Base-by-base conservation (phyloP, 2,329 filamentous ascomycete species). In the Xylariaceae sp. region DNA sequence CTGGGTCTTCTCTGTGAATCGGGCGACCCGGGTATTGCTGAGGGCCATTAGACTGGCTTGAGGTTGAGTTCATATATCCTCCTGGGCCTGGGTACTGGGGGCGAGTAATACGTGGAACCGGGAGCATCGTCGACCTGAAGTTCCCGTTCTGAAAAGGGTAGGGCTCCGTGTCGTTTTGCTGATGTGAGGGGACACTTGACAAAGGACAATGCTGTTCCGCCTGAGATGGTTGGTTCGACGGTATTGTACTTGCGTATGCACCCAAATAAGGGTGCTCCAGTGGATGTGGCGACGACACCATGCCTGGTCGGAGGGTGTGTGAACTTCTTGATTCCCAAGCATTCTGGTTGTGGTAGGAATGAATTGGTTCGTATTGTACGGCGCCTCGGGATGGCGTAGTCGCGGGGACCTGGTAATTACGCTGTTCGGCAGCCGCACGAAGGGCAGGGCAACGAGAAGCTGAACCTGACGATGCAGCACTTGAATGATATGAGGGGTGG, bases 361-460 rank as follows among this genome's bases (percentile, higher is more conserved):
- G 60, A 6, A 64, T 56, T 19, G 65, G 62, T 8, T 69, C 66
- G 40, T 65, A 65, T 32, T 64, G 62, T 26, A 53, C 54, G 5
- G 55, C 52, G 27, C 57, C 52, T 45, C 62, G 59, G 27, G 50
- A 30, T n/a, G 60, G 48, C 4, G 63, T 46, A 26, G 53, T 51
- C n/a, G 60, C 39, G 3, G 57, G 52, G 4, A 60, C 55, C 31
- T 62, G 61, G 40, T 63, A 63, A 47, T 57, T 59, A 8, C 63
- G 63, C 43, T 67, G 65, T 11, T 62, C 61, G n/a, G 59, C 60
- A 53, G 59, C 57, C 31, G 59, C 59, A 50, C 64, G 65, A 27
- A 69, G 49, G 26, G 65, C 67, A 35, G 68, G 68, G 48, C 68
- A 70, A 19, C 61, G 61, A 40, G 64, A 59, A 7, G 62, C 57